Evolutionary conservation across 2,329 filamentous ascomycete species (phyloP), one percentile per base, ranked within the genome.

Genomic region (Hypoxylon sp.): DNA sequence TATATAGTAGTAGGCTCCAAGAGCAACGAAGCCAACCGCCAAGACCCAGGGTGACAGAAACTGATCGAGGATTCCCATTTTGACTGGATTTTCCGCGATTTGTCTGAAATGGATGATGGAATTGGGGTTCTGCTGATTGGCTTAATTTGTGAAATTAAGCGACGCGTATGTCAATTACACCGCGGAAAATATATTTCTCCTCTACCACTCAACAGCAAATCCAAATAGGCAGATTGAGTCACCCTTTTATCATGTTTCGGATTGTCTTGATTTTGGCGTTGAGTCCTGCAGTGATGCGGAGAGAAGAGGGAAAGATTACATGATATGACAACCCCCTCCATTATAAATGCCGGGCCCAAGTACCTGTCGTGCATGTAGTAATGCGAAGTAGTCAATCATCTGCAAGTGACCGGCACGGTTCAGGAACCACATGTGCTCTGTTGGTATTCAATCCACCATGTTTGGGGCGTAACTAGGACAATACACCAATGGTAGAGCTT

Each of bases 1-100:
- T 7, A 86, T 41, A 64, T 84, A 88, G 65, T 75, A 84, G 65
- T 75, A 84, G 13, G 77, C 68, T 5, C 79, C 54, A 2, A 84
- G 61, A 21, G 79, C 63, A 5, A 77, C 71, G 7, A 82, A 64
- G n/a, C 80, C 72, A 0, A 73, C 65, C 2, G 69, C 71, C 11
- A 80, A 63, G 1, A 73, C 67, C 74, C 74, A 81, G n/a, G 77
- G 76, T 2, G 78, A 77, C 15, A 75, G 47, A 15, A 76, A 32
- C 17, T 72, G 53, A 51, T 72, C 67, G 30, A 69, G 30, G 55
- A 75, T 58, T 5, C 70, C 67, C 69, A 70, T 71, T 6, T 25
- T 47, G 20, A 23, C 13, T 11, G 19, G n/a, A n/a, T n/a, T n/a
- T n/a, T n/a, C n/a, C n/a, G n/a, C 35, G 12, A 21, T n/a, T 17